These are phyloP conservation scores for Wickerhamomyces canadensis DNA, from an alignment of 805 yeast genomes.

Conservation along the genomic window DNA sequence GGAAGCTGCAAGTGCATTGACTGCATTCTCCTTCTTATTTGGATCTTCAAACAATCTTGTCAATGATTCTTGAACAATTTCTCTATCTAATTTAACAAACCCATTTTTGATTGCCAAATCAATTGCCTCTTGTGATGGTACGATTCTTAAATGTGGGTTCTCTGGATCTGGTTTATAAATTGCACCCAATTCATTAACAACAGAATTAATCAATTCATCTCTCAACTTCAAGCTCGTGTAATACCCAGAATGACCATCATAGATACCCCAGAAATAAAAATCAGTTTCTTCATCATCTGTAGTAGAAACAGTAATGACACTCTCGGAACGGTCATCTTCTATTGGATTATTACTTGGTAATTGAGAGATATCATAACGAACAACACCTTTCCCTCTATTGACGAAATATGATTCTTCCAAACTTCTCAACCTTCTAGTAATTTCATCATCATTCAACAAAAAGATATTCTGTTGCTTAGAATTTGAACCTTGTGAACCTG, in stretches of 20 bases:
- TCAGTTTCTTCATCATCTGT: conserved; percentile 47
- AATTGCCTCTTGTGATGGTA: conserved; percentile 64
- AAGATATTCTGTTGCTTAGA: conserved; percentile 48
- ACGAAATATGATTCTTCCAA: conserved; percentile 77
- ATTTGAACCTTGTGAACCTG: background rate
- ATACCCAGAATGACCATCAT: conserved; percentile 98
- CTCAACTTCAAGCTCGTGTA: conserved; percentile 83
- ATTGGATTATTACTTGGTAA: conserved; percentile 88
- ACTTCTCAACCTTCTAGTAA: conserved; percentile 60
- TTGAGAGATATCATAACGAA: conserved; percentile 85
- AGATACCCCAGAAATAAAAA: conserved; percentile 93
- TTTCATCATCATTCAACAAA: conserved; percentile 62
- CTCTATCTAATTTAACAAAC: conserved; percentile 78
- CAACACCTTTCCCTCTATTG: conserved; percentile 80
- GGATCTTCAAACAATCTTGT: conserved; percentile 64
- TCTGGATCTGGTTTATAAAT: conserved; percentile 52
- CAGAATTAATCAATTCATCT: conserved; percentile 69
- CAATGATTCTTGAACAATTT: conserved; percentile 73
- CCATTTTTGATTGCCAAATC: conserved; percentile 80
- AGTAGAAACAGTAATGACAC: conserved; percentile 65
- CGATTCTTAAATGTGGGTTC: conserved; percentile 39
- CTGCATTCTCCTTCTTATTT: conserved; percentile 48
- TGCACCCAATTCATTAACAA: conserved; percentile 70
- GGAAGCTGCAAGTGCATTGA: conserved; percentile 80
- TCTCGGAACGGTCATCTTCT: conserved; percentile 90